Base-by-base conservation (phyloP, 768 basidiomycete genomes). In the Cystobasidium onofrii region DNA sequence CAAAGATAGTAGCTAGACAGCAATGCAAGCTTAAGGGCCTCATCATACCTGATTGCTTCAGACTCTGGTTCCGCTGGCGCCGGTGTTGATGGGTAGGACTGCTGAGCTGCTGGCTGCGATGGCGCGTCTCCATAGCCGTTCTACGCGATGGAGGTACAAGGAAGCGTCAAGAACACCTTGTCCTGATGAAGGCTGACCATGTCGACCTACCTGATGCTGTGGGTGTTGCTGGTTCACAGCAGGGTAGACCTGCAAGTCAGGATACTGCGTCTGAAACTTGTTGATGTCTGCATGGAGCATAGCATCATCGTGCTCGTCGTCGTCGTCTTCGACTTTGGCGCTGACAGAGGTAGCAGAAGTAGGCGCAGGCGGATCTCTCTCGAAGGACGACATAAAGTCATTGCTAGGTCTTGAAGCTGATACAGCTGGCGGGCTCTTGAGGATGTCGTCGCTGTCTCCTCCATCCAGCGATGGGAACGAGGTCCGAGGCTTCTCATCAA, bases 391-490 rank as follows among this genome's bases (percentile, higher is more conserved):
- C 50, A 71, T 31, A 43, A 71, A 71, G 55, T 71, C 69, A 60
- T 71, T 71, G 52, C 34, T 39, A 20, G 44, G 33, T 31, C 69
- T 54, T 29, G 55, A 66, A 15, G 74, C 18, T 27, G 13, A 39
- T 27, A 17, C 57, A 1, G 55, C n/a, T n/a, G 66, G 52, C 55
- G 70, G 71, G 39, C 34, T 36, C 60, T 44, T 57, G 34, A 25
- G 36, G 61, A 27, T 27, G 36, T 31, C 57, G 57, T 33, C n/a
- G 43, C 57, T 29, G 43, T 54, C 43, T 6, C 62, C 73, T 7
- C 57, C 34, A 9, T 75, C 75, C 34, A 75, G 70, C 23, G 34
- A 15, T n/a, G 75, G 61, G 34, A 75, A 50, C 43, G 72, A 55
- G 27, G 63, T 46, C 15, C 54, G 18, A 27, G 72, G 39, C 50